These are phyloP conservation scores for Arctostaphylos glauca DNA, from an alignment of 148 eudicot genomes.

Conservation along the genomic window DNA sequence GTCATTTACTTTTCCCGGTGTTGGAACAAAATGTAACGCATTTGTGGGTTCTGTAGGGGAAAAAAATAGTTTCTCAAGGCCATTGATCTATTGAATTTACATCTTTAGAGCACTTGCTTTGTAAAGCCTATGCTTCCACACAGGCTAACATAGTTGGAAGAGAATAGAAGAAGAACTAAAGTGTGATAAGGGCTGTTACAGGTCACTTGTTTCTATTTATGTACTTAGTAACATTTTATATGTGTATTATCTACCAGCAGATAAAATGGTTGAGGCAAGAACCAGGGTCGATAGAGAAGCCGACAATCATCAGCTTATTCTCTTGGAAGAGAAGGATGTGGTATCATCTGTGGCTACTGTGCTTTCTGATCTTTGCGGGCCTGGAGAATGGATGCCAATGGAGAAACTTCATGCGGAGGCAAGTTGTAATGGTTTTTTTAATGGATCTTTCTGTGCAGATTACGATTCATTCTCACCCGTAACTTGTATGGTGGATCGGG, in stretches of 20 bases:
- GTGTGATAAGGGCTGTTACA: too few species aligned
- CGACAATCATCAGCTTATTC: constrained; percentile 75
- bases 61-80: not conserved
- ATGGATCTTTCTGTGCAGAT: not conserved
- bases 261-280: constrained; percentile 71
- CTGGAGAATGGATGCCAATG: constrained; percentile 98
- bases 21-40: not conserved
- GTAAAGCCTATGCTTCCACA: not conserved
- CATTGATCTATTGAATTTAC: not conserved
- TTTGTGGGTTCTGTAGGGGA: not conserved
- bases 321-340: constrained; percentile 77
- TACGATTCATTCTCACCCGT: not conserved
- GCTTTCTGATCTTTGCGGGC: constrained; percentile 83
- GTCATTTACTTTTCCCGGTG: not conserved
- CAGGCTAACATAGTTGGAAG: not conserved
- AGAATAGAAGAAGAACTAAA: not conserved
- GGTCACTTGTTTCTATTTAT: not conserved
- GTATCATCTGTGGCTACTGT: constrained; percentile 84
- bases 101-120: not conserved
- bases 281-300: constrained; percentile 70
- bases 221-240: not conserved
- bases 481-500: not conserved
- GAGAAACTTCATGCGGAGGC: constrained; percentile 66
- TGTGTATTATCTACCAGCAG: constrained; percentile 28
- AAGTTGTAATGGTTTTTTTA: constrained; percentile 17